phyloP scores from a whole-genome alignment of 208 protist genomes.

The Wallacemonas sp. region DNA sequence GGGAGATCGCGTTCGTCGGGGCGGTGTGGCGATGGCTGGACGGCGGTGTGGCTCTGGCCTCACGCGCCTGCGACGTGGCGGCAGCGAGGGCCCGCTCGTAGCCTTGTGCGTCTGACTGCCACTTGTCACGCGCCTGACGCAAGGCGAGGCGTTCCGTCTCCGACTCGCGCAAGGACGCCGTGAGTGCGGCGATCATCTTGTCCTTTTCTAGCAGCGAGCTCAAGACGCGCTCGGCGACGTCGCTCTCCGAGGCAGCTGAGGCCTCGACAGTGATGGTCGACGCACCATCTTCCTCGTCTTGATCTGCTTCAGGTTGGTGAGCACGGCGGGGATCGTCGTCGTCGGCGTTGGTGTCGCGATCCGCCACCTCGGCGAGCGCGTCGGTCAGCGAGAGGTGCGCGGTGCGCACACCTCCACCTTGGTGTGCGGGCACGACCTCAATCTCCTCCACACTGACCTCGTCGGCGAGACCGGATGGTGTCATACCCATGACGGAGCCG shows the following conservation, averaged over 20 bases:
- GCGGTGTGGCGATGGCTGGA: background rate
- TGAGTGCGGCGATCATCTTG: slow-evolving; percentile 19
- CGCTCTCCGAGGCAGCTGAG: slow-evolving; percentile 12
- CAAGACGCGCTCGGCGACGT: slow-evolving; percentile 40
- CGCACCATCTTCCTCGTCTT: background rate
- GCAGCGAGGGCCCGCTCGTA: background rate
- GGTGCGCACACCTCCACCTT: background rate
- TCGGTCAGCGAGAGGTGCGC: background rate
- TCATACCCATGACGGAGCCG: background rate
- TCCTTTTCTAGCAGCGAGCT: slow-evolving; percentile 29
- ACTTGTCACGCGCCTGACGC: background rate
- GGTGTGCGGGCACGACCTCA: too few species aligned
- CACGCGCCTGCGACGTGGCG: too few species aligned
- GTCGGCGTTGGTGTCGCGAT: background rate
- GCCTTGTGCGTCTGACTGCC: slow-evolving; percentile 8
- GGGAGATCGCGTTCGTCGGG: too few species aligned
- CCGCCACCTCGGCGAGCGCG: too few species aligned
- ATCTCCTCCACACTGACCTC: too few species aligned
- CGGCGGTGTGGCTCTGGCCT: too few species aligned
- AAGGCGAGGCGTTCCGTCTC: background rate
- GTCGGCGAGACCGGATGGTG: background rate
- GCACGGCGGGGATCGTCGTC: background rate
- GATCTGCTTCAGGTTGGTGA: background rate
- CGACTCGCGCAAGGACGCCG: background rate
- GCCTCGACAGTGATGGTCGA: background rate